phyloP scores from a whole-genome alignment of 495 filamentous ascomycete species.

The Margaritispora aquatica region DNA sequence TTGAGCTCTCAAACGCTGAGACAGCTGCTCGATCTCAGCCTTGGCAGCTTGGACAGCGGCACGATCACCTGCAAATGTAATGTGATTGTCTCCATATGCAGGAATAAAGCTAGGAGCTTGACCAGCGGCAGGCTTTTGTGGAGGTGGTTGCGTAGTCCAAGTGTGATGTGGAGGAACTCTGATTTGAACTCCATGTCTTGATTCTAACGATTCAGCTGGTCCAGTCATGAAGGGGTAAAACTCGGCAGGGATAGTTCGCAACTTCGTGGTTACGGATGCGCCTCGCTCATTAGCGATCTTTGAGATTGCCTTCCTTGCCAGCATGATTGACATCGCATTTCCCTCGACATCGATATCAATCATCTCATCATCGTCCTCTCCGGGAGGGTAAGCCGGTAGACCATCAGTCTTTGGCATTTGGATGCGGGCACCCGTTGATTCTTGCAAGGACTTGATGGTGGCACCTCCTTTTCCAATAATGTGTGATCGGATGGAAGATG shows the following conservation, averaged over 20 bases:
- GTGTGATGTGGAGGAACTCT: constrained; percentile 75
- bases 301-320: constrained; percentile 75
- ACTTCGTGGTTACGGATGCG: constrained; percentile 66
- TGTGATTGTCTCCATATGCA: constrained; percentile 57
- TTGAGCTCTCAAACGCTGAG: constrained; percentile 59
- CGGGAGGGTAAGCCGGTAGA: constrained; percentile 35
- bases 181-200: constrained; percentile 59
- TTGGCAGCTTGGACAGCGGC: constrained; percentile 71
- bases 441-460: constrained; percentile 82
- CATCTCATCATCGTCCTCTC: constrained; percentile 73
- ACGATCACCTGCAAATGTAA: constrained; percentile 82
- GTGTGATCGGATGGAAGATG: constrained; percentile 70
- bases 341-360: constrained; percentile 88
- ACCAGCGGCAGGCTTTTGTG: constrained; percentile 55
- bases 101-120: constrained; percentile 61
- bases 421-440: constrained; percentile 78
- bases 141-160: constrained; percentile 63
- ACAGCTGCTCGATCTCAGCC: constrained; percentile 70
- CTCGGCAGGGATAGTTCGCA: constrained; percentile 80
- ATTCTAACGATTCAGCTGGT: constrained; percentile 59
- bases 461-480: constrained; percentile 89
- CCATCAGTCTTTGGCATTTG: constrained; percentile 78
- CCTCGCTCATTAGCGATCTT: constrained; percentile 80
- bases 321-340: constrained; percentile 73
- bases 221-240: constrained; percentile 90